Evolutionary conservation across 371 early-diverging fungal species (phyloP).

Genomic region (Smittium mucronatum): DNA sequence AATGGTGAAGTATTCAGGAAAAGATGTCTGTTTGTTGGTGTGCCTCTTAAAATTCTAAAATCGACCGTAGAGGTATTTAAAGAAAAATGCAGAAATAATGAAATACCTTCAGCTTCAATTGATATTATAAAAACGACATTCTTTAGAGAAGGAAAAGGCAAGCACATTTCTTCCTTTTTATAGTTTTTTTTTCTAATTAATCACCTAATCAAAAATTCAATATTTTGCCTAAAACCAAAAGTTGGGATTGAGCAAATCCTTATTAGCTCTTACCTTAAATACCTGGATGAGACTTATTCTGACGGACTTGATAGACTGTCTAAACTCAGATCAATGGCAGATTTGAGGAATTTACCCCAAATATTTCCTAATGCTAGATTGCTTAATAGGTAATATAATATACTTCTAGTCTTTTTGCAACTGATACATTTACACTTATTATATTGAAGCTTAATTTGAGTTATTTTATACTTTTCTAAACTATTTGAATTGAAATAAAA

Average conservation of each 20-base stretch:
- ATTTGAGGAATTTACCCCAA: not conserved
- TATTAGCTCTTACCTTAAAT: not conserved
- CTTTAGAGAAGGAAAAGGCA: not conserved
- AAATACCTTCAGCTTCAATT: not conserved
- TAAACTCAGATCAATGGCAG: not conserved
- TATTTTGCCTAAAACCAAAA: too few relatives aligned
- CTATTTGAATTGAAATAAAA: too few relatives aligned
- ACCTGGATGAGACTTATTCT: not conserved
- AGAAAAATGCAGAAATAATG: not conserved
- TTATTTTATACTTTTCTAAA: too few relatives aligned
- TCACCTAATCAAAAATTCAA: too few relatives aligned
- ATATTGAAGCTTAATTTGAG: too few relatives aligned
- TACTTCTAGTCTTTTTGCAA: not conserved
- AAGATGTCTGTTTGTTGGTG: not conserved
- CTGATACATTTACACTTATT: too few relatives aligned
- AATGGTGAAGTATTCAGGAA: not conserved
- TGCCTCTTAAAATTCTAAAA: not conserved
- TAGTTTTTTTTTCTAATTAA: too few relatives aligned
- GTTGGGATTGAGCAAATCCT: not conserved
- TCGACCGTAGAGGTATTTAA: not conserved
- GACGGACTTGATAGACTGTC: not conserved
- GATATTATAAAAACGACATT: not conserved
- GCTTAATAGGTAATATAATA: conserved; percentile 2
- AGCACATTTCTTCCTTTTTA: too few relatives aligned
- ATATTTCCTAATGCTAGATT: conserved; percentile 1